Conservation (phyloP, 257 asterid genomes). For the Mitragyna speciosa region DNA sequence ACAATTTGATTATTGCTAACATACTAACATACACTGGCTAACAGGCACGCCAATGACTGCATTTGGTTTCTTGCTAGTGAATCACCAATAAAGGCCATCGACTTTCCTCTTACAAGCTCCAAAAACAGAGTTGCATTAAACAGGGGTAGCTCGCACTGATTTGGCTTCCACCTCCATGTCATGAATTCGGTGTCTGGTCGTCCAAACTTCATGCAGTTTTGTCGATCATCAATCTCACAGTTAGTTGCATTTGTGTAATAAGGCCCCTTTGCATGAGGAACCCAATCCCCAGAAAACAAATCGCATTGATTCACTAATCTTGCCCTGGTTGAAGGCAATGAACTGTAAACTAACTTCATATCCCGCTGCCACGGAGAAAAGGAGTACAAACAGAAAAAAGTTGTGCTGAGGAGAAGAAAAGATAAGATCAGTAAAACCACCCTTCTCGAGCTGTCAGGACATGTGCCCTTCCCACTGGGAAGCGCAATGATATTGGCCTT, state of each 20-base stretch:
- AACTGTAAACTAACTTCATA: background rate
- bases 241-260: constrained; percentile 49
- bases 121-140: constrained; percentile 59
- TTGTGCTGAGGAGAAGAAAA: background rate
- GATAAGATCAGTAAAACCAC: background rate
- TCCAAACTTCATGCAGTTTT: constrained; percentile 37
- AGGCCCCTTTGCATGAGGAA: constrained; percentile 50
- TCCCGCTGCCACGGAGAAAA: background rate
- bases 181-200: constrained; percentile 35
- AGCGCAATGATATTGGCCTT: too few species aligned
- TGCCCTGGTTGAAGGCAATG: background rate
- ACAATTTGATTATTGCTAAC: background rate
- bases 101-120: constrained; percentile 53
- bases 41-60: constrained; percentile 76
- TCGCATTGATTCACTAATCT: constrained; percentile 24
- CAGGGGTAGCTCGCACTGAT: constrained; percentile 51
- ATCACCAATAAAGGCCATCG: constrained; percentile 76
- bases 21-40: constrained; percentile 48
- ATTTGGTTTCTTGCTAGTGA: constrained; percentile 70
- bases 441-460: background rate
- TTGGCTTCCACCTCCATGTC: constrained; percentile 48
- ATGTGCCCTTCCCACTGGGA: too few species aligned
- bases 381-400: background rate
- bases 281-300: constrained; percentile 57
- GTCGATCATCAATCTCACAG: constrained; percentile 40